These are phyloP conservation scores for Russula earlei DNA, from an alignment of 768 basidiomycete species.

Conservation along the genomic window DNA sequence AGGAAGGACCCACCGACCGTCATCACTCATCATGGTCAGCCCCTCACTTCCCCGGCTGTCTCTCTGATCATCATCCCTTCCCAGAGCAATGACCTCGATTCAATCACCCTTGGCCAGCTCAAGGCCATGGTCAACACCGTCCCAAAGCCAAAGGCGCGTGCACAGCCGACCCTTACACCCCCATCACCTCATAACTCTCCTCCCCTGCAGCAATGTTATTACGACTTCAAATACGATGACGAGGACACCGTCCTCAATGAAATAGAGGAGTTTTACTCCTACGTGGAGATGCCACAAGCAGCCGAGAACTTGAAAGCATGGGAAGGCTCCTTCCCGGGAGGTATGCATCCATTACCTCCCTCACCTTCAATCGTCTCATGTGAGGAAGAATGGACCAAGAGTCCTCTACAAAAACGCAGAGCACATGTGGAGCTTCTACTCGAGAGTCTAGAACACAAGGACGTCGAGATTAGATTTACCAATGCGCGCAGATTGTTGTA, in stretches of 20 bases:
- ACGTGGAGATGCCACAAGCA: conserved; percentile 89
- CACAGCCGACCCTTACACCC: not conserved
- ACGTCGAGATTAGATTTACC: conserved; percentile 75
- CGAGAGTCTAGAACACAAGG: conserved; percentile 80
- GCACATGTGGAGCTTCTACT: conserved; percentile 72
- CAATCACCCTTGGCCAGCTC: conserved; percentile 74
- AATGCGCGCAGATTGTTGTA: conserved; percentile 85
- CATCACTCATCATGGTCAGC: conserved; percentile 7
- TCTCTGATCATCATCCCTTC: not conserved
- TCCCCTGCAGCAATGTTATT: conserved; percentile 61
- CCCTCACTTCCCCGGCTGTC: not conserved
- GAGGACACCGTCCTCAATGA: conserved; percentile 95
- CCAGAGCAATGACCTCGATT: conserved; percentile 40
- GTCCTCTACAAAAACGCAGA: conserved; percentile 49
- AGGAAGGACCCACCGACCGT: not conserved
- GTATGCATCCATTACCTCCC: conserved; percentile 32
- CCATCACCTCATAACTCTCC: not conserved
- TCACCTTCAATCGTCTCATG: conserved; percentile 16
- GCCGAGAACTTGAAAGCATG: conserved; percentile 82
- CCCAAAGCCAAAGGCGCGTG: conserved; percentile 65
- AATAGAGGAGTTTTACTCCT: conserved; percentile 96
- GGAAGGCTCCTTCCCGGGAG: conserved; percentile 73
- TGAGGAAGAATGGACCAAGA: conserved; percentile 68
- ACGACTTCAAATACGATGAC: conserved; percentile 92
- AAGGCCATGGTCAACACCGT: conserved; percentile 59